Evolutionary conservation across 169 alveolate species (phyloP).

Genomic region (Cryptosporidium meleagridis): DNA sequence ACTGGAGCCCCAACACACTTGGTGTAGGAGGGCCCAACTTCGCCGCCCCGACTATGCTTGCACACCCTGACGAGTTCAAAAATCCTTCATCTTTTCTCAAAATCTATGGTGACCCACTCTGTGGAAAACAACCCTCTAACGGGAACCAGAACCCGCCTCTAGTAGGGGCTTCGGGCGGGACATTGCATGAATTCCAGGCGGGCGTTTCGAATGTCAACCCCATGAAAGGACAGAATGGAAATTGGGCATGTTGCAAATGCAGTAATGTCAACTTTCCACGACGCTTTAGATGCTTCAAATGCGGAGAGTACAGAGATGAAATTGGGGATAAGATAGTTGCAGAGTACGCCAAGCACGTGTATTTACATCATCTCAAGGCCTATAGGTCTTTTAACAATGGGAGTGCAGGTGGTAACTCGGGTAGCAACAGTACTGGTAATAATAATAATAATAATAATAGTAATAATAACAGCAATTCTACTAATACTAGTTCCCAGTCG

Average conservation of each 20-base stretch:
- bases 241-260: slow-evolving; percentile 83
- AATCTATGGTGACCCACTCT: slow-evolving; percentile 84
- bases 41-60: slow-evolving; percentile 75
- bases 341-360: slow-evolving; percentile 82
- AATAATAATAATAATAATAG: neutral
- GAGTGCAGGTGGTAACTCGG: neutral
- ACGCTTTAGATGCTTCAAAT: slow-evolving; percentile 82
- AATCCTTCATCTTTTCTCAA: slow-evolving; percentile 81
- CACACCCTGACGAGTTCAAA: slow-evolving; percentile 76
- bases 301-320: slow-evolving; percentile 78
- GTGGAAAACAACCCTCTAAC: slow-evolving; percentile 53
- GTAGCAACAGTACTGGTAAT: neutral
- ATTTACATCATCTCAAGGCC: slow-evolving; percentile 78
- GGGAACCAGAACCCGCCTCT: neutral
- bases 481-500: neutral
- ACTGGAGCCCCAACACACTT: slow-evolving; percentile 58
- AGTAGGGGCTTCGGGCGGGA: neutral
- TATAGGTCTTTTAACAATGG: slow-evolving; percentile 55
- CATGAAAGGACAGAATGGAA: slow-evolving; percentile 80
- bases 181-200: slow-evolving; percentile 4
- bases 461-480: too few relatives aligned
- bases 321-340: slow-evolving; percentile 82
- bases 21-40: slow-evolving; percentile 75
- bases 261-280: slow-evolving; percentile 82
- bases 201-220: slow-evolving; percentile 51